These are phyloP conservation scores for Chamaecrista fasciculata DNA, from an alignment of 306 rosid species.

Conservation along the genomic window DNA sequence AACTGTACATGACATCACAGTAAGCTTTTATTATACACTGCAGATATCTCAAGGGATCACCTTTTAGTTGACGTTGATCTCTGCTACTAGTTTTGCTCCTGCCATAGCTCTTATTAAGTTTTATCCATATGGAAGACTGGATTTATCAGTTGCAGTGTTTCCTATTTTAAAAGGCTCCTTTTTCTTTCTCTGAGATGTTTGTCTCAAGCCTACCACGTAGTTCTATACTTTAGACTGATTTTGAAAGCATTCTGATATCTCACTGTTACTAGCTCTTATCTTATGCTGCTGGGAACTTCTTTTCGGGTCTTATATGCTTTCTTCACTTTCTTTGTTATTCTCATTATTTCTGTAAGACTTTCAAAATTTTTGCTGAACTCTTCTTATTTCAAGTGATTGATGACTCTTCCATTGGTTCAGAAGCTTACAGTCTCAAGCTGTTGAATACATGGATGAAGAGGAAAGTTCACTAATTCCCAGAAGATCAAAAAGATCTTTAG, in stretches of 20 bases:
- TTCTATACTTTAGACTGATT: background rate
- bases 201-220: background rate
- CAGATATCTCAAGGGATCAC: too few species aligned
- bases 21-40: background rate
- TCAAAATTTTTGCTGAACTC: background rate
- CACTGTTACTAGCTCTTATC: background rate
- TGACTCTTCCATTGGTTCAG: background rate
- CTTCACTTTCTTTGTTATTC: background rate
- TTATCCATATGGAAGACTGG: too few species aligned
- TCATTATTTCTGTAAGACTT: background rate
- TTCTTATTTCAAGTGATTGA: background rate
- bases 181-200: background rate
- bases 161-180: background rate
- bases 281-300: background rate
- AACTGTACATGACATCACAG: background rate
- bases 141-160: too few species aligned
- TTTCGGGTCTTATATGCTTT: background rate
- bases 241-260: background rate
- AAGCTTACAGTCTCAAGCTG: background rate
- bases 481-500: conserved; percentile 65
- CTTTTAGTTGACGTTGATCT: too few species aligned
- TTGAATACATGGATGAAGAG: conserved; percentile 52
- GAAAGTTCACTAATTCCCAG: conserved; percentile 47
- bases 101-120: too few species aligned
- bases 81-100: too few species aligned